These are phyloP conservation scores for Glutinoglossum americanum DNA, from an alignment of 495 filamentous ascomycete genomes.

Conservation along the genomic window DNA sequence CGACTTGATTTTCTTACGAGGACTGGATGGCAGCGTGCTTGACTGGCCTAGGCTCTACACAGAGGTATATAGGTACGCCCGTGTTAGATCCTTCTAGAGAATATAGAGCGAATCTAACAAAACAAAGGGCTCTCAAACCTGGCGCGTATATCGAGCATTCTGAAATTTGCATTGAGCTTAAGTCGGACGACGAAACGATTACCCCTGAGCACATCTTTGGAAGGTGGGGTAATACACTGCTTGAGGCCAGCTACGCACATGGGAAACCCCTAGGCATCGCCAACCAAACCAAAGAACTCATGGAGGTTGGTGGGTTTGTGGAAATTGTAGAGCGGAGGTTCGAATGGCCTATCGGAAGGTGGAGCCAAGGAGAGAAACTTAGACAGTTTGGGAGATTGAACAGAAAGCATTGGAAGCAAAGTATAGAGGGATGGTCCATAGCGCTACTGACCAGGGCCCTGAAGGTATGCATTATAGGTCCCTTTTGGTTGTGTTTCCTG, in stretches of 20 bases:
- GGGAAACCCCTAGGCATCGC: slow-evolving; percentile 26
- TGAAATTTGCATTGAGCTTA: slow-evolving; percentile 4
- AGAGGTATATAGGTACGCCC: slow-evolving; percentile 5
- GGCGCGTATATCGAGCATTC: slow-evolving; percentile 2
- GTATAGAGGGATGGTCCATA: slow-evolving; percentile 32
- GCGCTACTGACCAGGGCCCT: slow-evolving; percentile 37
- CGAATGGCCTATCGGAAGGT: slow-evolving; percentile 44
- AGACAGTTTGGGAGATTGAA: slow-evolving; percentile 44
- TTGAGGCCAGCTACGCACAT: slow-evolving; percentile 28
- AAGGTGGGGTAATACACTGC: slow-evolving; percentile 26
- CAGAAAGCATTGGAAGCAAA: slow-evolving; percentile 34
- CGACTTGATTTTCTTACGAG: slow-evolving; percentile 17
- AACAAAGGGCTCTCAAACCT: slow-evolving; percentile 3
- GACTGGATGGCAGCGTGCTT: slow-evolving; percentile 12
- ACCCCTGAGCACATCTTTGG: slow-evolving; percentile 14
- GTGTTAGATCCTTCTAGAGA: neutral
- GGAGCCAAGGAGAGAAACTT: slow-evolving; percentile 38
- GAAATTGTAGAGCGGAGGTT: slow-evolving; percentile 35
- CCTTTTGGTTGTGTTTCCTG: neutral
- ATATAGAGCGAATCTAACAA: slow-evolving; percentile 8
- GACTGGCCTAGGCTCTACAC: slow-evolving; percentile 16
- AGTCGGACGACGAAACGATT: slow-evolving; percentile 8
- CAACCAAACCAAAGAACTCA: slow-evolving; percentile 16
- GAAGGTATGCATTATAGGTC: slow-evolving; percentile 5
- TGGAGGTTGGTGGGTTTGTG: slow-evolving; percentile 29